Conservation (phyloP, 305 asterid genomes). For the Solanum aculeatissimum region DNA sequence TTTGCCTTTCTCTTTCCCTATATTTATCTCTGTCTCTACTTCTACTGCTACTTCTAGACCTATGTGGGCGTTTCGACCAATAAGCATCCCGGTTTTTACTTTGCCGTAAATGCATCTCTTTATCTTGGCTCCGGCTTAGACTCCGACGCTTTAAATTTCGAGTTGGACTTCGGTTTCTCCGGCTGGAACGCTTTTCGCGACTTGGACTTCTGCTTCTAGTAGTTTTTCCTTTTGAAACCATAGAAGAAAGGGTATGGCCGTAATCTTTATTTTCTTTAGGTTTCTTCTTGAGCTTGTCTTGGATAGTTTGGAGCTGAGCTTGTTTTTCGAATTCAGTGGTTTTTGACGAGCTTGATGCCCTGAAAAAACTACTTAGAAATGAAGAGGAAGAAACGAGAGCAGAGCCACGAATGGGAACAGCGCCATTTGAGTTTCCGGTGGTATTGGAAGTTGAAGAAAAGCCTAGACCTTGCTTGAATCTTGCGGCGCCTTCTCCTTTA, state of each 20-base stretch:
- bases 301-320: conserved; percentile 53
- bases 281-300: conserved; percentile 49
- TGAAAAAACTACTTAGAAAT: conserved; percentile 57
- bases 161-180: conserved; percentile 23
- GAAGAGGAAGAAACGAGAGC: conserved; percentile 54
- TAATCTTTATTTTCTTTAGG: conserved; percentile 12
- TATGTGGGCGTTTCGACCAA: conserved; percentile 13
- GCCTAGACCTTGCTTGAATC: conserved; percentile 87
- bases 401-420: conserved; percentile 50
- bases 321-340: conserved; percentile 39
- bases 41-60: conserved; percentile 30
- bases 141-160: conserved; percentile 18
- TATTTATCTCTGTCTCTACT: conserved; percentile 24
- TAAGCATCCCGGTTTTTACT: conserved; percentile 35
- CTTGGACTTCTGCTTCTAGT: conserved; percentile 18
- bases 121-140: conserved; percentile 23
- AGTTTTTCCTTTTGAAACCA: conserved; percentile 7
- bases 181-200: conserved; percentile 11
- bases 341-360: conserved; percentile 62
- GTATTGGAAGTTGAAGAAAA: conserved; percentile 27
- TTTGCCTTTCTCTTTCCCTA: background rate
- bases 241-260: background rate
- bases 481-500: conserved; percentile 81
- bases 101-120: conserved; percentile 13
- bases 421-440: conserved; percentile 14